These are phyloP conservation scores for Lachnellula subtilissima DNA, from an alignment of 2,329 filamentous ascomycete genomes.

Conservation along the genomic window DNA sequence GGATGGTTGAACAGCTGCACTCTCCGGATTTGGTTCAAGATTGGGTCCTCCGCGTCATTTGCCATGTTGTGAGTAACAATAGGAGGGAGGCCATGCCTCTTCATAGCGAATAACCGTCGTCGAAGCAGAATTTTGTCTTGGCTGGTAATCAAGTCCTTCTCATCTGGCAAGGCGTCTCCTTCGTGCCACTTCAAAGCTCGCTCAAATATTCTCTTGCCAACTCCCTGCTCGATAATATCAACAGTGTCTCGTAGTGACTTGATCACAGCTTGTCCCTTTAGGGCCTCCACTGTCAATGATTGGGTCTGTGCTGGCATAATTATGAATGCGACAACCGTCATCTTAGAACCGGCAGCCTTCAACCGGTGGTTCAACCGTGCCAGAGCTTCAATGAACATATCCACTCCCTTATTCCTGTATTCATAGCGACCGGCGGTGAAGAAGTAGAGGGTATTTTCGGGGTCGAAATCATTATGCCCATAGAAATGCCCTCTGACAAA, in stretches of 20 bases:
- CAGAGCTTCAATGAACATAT: constrained; percentile 98
- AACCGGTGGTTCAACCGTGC: constrained; percentile 91
- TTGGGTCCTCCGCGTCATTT: constrained; percentile 88
- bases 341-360: constrained; percentile 79
- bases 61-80: constrained; percentile 99
- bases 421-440: constrained; percentile 97
- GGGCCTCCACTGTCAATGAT: constrained; percentile 87
- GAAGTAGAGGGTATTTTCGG: constrained; percentile 94
- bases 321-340: constrained; percentile 93
- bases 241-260: constrained; percentile 93
- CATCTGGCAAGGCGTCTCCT: constrained; percentile 86
- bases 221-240: constrained; percentile 85
- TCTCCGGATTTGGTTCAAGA: constrained; percentile 90
- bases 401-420: constrained; percentile 96
- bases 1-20: constrained; percentile 98
- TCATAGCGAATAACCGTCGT: constrained; percentile 92
- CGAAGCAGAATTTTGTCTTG: constrained; percentile 91
- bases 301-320: constrained; percentile 98
- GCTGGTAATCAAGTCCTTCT: constrained; percentile 89
- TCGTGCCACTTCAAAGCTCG: constrained; percentile 93
- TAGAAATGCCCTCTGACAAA: constrained; percentile 98
- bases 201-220: constrained; percentile 92
- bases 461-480: constrained; percentile 94
- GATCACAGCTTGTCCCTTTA: constrained; percentile 95
- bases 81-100: constrained; percentile 80